Base-by-base conservation (phyloP, 169 alveolate species). In the Plasmodium vivax region DNA sequence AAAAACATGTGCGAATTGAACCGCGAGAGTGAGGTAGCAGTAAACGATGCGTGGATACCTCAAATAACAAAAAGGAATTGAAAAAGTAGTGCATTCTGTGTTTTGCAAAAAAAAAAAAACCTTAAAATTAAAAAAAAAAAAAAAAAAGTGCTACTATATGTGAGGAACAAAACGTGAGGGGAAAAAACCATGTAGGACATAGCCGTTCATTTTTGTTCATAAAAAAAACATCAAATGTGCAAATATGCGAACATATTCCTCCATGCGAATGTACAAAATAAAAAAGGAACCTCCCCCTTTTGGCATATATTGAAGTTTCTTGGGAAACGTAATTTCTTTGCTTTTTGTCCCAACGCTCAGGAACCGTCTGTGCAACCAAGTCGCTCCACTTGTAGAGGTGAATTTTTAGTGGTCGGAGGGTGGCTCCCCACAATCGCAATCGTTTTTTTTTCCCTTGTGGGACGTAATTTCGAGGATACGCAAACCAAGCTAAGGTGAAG, bases 61-160 rank as follows among this genome's bases (percentile, higher is more conserved):
- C 34, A 43, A 43, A 43, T 43, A 80, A 14, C 16, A 80, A 45
- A 41, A 43, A 23, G 19, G 14, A 80, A n/a, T 34, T 9, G 58
- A 41, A 45, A n/a, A 80, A 45, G 56, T 4, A 12, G 27, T 80
- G 27, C 9, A 80, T 80, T 10, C 73, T n/a, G 34, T 16, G 34
- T 32, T 23, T 80, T 62, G 74, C 19, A 36, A 41, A 36, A 68
- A 84, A 68, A 83, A 83, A 83, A 83, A 83, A 83, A 83, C 34
- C 51, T 41, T 62, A 68, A 10, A 84, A 23, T 30, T 8, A n/a
- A n/a, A 0, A 9, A 10, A 82, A 27, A 56, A 68, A 32, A 84
- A 84, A 84, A 30, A 84, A 71, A 32, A 51, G n/a, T 58, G 54
- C 51, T 68, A 83, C 45, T 68, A n/a, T 68, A 71, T 30, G 8